Percentiles rank a stretch among this genome's conserved stretches.
phyloP scores from a whole-genome alignment of 2,329 filamentous ascomycete species.

The Aureobasidium sp. region DNA sequence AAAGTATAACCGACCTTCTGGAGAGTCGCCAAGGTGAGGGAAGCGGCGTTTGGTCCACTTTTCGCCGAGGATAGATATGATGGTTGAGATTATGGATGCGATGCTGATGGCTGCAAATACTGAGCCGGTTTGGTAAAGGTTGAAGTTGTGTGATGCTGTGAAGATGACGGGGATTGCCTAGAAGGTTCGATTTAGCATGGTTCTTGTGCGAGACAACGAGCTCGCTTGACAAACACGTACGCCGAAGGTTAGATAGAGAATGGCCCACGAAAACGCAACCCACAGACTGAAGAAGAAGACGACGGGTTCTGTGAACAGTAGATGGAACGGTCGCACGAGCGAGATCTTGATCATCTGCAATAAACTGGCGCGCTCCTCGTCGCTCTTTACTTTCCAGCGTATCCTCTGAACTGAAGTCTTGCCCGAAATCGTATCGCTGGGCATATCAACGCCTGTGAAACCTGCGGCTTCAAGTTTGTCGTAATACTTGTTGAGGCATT shows the following conservation, averaged over 20 bases:
- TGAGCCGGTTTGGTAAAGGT: slow-evolving; percentile 56
- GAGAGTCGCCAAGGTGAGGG: slow-evolving; percentile 39
- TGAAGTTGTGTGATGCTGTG: slow-evolving; percentile 57
- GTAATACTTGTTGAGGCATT: slow-evolving; percentile 69
- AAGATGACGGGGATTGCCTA: slow-evolving; percentile 67
- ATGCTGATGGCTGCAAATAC: slow-evolving; percentile 67
- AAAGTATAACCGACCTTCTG: slow-evolving; percentile 77
- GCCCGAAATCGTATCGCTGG: slow-evolving; percentile 20
- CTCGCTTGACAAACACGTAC: slow-evolving; percentile 23
- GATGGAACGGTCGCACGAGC: slow-evolving; percentile 66
- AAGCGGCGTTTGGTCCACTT: slow-evolving; percentile 11
- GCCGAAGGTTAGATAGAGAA: slow-evolving; percentile 77
- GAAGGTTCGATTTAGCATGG: too few species aligned
- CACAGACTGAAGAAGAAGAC: slow-evolving; percentile 84
- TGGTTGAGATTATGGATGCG: slow-evolving; percentile 57
- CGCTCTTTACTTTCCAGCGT: slow-evolving; percentile 70
- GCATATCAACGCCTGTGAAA: slow-evolving; percentile 46
- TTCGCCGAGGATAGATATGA: slow-evolving; percentile 49
- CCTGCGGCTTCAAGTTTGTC: slow-evolving; percentile 61
- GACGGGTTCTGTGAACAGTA: slow-evolving; percentile 67
- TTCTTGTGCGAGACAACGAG: too few species aligned
- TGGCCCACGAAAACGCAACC: slow-evolving; percentile 83
- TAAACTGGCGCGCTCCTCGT: slow-evolving; percentile 66
- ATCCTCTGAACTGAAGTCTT: slow-evolving; percentile 45
- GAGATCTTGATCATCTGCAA: slow-evolving; percentile 64